Evolutionary conservation across 169 alveolate genomes (phyloP).

Genomic region (Plasmodium gaboni): DNA sequence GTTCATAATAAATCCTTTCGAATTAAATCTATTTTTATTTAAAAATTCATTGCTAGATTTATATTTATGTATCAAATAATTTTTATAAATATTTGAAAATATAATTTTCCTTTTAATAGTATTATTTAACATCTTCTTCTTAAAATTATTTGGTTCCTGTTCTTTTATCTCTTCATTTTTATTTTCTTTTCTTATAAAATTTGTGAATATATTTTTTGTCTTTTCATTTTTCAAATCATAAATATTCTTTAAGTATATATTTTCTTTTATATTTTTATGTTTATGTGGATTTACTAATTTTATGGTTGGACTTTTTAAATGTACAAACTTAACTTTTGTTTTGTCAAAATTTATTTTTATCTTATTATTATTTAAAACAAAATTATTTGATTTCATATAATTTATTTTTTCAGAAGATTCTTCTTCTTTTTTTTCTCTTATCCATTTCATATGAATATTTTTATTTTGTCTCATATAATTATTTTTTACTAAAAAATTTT

Average conservation of each 20-base stretch:
- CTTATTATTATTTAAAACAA: neutral
- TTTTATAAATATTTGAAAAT: conserved; percentile 9
- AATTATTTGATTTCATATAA: neutral
- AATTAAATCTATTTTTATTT: conserved; percentile 14
- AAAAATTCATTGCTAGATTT: conserved; percentile 8
- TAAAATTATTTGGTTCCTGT: neutral
- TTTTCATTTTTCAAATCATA: neutral
- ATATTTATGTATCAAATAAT: conserved; percentile 22
- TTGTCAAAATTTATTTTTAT: neutral
- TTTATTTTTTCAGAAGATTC: neutral
- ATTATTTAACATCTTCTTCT: neutral
- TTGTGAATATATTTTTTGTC: neutral
- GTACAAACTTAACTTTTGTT: neutral
- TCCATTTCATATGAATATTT: neutral
- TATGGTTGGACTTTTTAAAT: conserved; percentile 6
- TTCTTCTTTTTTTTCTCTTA: neutral
- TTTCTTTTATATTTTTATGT: conserved; percentile 3
- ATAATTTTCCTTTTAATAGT: conserved; percentile 3
- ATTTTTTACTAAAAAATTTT: neutral
- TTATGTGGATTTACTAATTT: neutral
- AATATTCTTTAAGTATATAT: neutral
- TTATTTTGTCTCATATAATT: neutral
- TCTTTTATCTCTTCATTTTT: conserved; percentile 37
- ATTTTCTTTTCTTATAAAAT: neutral
- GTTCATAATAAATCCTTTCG: neutral